Evolutionary conservation across 2,329 filamentous ascomycete genomes (phyloP).

Genomic region (Aspergillus niger): DNA sequence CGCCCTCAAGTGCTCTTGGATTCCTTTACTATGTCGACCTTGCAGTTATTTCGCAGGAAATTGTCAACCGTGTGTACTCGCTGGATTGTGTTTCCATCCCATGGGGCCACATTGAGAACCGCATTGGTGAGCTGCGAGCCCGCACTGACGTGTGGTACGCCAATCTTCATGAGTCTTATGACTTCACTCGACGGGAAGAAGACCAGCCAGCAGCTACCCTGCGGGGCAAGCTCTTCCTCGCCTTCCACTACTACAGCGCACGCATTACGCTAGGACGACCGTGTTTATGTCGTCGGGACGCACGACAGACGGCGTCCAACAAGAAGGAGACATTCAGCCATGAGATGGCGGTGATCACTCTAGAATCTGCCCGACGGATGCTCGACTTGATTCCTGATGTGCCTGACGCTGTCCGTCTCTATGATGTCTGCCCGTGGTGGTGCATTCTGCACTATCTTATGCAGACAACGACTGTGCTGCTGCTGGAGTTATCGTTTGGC

Average conservation of each 20-base stretch:
- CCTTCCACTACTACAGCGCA: slow-evolving; percentile 48
- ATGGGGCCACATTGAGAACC: slow-evolving; percentile 45
- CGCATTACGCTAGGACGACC: slow-evolving; percentile 49
- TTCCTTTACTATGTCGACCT: slow-evolving; percentile 45
- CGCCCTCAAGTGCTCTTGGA: slow-evolving; percentile 38
- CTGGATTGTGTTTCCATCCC: slow-evolving; percentile 41
- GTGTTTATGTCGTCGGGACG: slow-evolving; percentile 49
- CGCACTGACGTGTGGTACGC: slow-evolving; percentile 43
- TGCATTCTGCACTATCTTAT: slow-evolving; percentile 49
- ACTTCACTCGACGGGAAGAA: slow-evolving; percentile 40
- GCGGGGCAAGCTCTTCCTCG: slow-evolving; percentile 43
- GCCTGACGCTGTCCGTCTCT: slow-evolving; percentile 44
- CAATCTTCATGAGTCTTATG: slow-evolving; percentile 39
- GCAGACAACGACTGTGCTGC: slow-evolving; percentile 47
- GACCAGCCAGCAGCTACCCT: slow-evolving; percentile 35
- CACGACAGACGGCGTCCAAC: slow-evolving; percentile 27
- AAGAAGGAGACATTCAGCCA: slow-evolving; percentile 40
- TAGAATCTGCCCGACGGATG: slow-evolving; percentile 43
- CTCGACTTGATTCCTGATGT: slow-evolving; percentile 46
- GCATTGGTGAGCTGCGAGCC: slow-evolving; percentile 41
- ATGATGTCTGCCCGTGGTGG: slow-evolving; percentile 48
- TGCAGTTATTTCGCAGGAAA: slow-evolving; percentile 42
- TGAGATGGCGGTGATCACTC: slow-evolving; percentile 40
- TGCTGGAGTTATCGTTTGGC: slow-evolving; percentile 50
- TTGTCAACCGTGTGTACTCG: slow-evolving; percentile 47